phyloP scores from a whole-genome alignment of 2,329 filamentous ascomycete species.

The Nectriaceae sp. region DNA sequence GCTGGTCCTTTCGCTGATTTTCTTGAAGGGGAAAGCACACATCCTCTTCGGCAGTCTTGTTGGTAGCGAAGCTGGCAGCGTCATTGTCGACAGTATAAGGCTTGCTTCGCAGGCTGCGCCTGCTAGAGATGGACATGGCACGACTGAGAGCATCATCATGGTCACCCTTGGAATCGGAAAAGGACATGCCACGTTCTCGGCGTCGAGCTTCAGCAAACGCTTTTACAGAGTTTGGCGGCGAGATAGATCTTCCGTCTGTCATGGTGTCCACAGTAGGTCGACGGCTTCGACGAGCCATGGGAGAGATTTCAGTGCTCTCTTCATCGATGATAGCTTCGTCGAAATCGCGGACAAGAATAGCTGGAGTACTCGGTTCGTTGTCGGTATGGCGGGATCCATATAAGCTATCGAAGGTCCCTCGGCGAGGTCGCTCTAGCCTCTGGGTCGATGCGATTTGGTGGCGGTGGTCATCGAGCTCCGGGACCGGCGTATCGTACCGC shows the following conservation, averaged over 20 bases:
- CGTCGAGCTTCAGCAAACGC: slow-evolving; percentile 91
- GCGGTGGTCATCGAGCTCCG: slow-evolving; percentile 87
- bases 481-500: slow-evolving; percentile 73
- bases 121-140: slow-evolving; percentile 70
- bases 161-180: slow-evolving; percentile 49
- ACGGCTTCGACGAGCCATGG: slow-evolving; percentile 46
- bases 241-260: slow-evolving; percentile 67
- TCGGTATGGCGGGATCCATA: slow-evolving; percentile 54
- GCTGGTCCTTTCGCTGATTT: slow-evolving; percentile 66
- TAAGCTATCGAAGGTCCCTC: slow-evolving; percentile 74
- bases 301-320: slow-evolving; percentile 63
- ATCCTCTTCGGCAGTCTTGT: slow-evolving; percentile 79
- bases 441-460: slow-evolving; percentile 63
- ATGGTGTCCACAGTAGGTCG: slow-evolving; percentile 59
- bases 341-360: slow-evolving; percentile 72
- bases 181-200: slow-evolving; percentile 71
- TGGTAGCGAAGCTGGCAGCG: slow-evolving; percentile 60
- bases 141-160: slow-evolving; percentile 60
- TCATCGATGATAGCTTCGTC: slow-evolving; percentile 79
- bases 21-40: slow-evolving; percentile 85
- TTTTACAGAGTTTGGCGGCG: slow-evolving; percentile 95
- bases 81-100: slow-evolving; percentile 64
- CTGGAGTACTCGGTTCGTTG: slow-evolving; percentile 36
- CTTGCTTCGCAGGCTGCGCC: slow-evolving; percentile 58
- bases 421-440: slow-evolving; percentile 60